Conservation (phyloP, 2,329 filamentous ascomycete genomes). For the Ophiosphaerella narmari region DNA sequence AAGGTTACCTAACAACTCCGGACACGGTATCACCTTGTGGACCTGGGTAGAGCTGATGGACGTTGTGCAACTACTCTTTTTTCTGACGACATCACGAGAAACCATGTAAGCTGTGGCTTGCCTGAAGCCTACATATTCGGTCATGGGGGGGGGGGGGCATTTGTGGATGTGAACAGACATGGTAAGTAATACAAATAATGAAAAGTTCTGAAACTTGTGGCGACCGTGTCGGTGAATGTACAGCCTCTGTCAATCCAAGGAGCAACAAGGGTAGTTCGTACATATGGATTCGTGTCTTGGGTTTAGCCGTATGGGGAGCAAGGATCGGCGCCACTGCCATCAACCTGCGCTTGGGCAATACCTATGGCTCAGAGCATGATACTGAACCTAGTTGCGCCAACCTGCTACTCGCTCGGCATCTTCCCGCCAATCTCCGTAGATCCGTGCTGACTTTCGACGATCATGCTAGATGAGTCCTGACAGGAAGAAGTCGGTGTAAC, state of each 20-base stretch:
- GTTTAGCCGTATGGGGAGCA: conserved; percentile 30
- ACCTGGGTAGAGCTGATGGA: conserved; percentile 2
- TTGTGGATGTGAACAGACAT: not conserved
- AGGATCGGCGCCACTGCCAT: conserved; percentile 30
- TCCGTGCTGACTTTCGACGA: conserved; percentile 17
- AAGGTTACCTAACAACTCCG: conserved; percentile 1
- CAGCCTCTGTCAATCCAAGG: conserved; percentile 9
- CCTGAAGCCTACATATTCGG: not conserved
- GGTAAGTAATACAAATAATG: conserved; percentile 5
- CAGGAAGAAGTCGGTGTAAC: conserved; percentile 9
- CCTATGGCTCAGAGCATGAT: conserved; percentile 24
- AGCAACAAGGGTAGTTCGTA: conserved; percentile 20
- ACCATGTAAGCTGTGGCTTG: conserved; percentile 1
- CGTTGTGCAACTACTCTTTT: conserved; percentile 10
- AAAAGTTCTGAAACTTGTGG: conserved; percentile 13
- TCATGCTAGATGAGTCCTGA: conserved; percentile 15
- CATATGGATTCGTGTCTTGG: conserved; percentile 24
- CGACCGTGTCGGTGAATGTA: conserved; percentile 11
- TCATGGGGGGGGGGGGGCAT: not conserved
- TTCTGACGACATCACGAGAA: conserved; percentile 14
- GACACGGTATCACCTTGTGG: conserved; percentile 11
- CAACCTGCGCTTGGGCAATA: conserved; percentile 20
- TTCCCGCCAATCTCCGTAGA: conserved; percentile 13
- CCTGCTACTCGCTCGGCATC: conserved; percentile 11
- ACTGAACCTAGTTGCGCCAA: conserved; percentile 29